phyloP scores from a whole-genome alignment of 2,329 filamentous ascomycete species.

The Rhynchosporium secalis region DNA sequence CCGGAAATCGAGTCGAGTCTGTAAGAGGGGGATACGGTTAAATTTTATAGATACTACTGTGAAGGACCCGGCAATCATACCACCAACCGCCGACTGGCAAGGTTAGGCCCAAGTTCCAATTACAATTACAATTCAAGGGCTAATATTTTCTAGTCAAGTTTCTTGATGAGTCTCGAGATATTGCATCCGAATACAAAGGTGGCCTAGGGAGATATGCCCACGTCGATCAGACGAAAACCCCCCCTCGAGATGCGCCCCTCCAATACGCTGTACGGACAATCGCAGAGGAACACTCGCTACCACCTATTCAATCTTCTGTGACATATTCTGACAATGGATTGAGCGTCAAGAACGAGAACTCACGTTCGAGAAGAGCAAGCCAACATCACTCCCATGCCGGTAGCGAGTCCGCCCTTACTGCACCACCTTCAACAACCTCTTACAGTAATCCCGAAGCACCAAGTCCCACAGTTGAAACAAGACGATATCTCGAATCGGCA shows the following conservation, averaged over 20 bases:
- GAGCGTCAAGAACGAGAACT: conserved; percentile 32
- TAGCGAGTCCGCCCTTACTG: conserved; percentile 41
- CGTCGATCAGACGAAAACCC: conserved; percentile 44
- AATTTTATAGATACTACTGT: conserved; percentile 89
- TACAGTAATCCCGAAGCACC: conserved; percentile 37
- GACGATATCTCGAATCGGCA: conserved; percentile 67
- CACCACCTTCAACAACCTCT: conserved; percentile 42
- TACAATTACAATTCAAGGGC: background rate
- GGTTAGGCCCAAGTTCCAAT: conserved; percentile 42
- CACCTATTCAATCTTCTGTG: conserved; percentile 36
- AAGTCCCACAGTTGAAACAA: conserved; percentile 46
- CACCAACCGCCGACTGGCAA: conserved; percentile 64
- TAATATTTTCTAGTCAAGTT: conserved; percentile 62
- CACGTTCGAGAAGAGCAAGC: conserved; percentile 35
- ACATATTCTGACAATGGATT: conserved; percentile 32
- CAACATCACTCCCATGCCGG: conserved; percentile 39
- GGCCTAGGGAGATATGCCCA: conserved; percentile 72
- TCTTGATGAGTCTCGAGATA: conserved; percentile 83
- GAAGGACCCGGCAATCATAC: conserved; percentile 62
- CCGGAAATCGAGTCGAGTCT: conserved; percentile 80
- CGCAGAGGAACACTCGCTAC: conserved; percentile 33
- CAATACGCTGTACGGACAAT: conserved; percentile 34
- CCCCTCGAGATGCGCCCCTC: conserved; percentile 33
- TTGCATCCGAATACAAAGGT: conserved; percentile 86
- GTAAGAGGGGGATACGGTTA: conserved; percentile 80